Base-by-base conservation (phyloP, 306 rosid genomes). In the cucumber (Cucumis sativus) region DNA sequence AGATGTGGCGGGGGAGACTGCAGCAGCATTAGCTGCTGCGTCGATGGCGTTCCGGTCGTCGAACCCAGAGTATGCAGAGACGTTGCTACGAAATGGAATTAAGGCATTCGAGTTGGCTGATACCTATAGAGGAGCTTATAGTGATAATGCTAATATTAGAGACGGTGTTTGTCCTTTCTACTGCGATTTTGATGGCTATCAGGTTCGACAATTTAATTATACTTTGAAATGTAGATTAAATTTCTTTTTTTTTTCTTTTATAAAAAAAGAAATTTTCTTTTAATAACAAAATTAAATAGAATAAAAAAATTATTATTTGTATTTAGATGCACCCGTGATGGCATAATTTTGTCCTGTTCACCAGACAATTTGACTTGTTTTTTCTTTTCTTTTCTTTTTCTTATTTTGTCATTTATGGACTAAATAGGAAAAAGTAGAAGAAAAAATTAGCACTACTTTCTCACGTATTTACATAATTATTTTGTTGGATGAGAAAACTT, bases 141-240 rank as follows among this genome's bases (percentile, higher is more conserved):
- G 95, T 63, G 98, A 94, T 77, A 90, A 94, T 56, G 70, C 82
- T 12, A 64, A 92, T 49, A 82, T 92, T 18, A 90, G 82, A 83
- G 84, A 68, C 11, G 95, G 85, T 30, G 98, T 81, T 15, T 94
- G 98, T 83, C 98, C 98, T 2, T 94, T 84, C 74, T 94, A 94
- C 64, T 94, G 98, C 77, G 96, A 94, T 47, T 94, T 92, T 71
- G 91, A 87, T 83, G 98, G 97, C 77, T 92, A 89, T 73, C 97
- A 92, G 96, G 98, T 52, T 16, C 0, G 57, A 15, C 9, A 52
- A 5, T 16, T 16, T 52, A 52, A 17, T 52, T 52, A 1, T 52
- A 8, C 7, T 16, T 52, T 6, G n/a, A 52, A 52, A 5, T 52
- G 6, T 52, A 52, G 20, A 47, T 16, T 52, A 52, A 52, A 16